These are phyloP conservation scores for Choricystis sp. DNA, from an alignment of 139 green algal genomes.

Conservation along the genomic window DNA sequence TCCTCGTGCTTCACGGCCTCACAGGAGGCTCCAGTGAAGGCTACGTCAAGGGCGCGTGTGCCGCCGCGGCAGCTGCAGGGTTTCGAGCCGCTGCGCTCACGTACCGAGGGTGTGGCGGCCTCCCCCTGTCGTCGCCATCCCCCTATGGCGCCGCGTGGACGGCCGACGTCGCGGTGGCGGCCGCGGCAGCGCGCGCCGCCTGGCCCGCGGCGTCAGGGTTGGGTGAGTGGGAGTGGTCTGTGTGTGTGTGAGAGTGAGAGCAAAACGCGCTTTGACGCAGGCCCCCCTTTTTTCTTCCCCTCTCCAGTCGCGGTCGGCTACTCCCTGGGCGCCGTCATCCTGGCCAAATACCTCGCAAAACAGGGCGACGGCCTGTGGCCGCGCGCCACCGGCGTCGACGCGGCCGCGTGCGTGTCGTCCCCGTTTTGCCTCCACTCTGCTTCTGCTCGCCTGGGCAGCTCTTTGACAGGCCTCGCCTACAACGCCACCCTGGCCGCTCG, in stretches of 20 bases:
- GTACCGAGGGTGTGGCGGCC: conserved; percentile 50
- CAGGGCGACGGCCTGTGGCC: conserved; percentile 27
- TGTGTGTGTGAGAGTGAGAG: too few species aligned
- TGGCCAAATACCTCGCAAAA: conserved; percentile 57
- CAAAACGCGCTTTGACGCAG: too few species aligned
- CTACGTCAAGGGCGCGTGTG: conserved; percentile 49
- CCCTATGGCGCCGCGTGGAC: conserved; percentile 35
- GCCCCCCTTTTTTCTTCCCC: too few species aligned
- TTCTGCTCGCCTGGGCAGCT: conserved; percentile 10
- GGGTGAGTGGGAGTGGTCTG: too few species aligned
- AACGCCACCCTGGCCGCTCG: conserved; percentile 30
- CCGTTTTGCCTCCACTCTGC: conserved; percentile 29
- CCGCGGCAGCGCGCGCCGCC: conserved; percentile 18
- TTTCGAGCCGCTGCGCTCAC: conserved; percentile 45
- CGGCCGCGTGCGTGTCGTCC: conserved; percentile 25
- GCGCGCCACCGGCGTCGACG: conserved; percentile 29
- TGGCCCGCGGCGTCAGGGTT: conserved; percentile 40
- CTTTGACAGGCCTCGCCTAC: conserved; percentile 32
- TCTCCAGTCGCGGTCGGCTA: conserved; percentile 42
- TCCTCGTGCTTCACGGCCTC: conserved; percentile 9
- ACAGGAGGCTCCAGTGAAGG: conserved; percentile 43
- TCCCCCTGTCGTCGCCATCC: conserved; percentile 28
- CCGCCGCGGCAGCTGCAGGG: conserved; percentile 13
- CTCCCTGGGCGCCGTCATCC: conserved; percentile 47
- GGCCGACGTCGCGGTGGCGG: conserved; percentile 27